Evolutionary conservation across 1,284 basidiomycete species (phyloP), one percentile per base, ranked within the genome.

Genomic region (Trichosporon ovoides): DNA sequence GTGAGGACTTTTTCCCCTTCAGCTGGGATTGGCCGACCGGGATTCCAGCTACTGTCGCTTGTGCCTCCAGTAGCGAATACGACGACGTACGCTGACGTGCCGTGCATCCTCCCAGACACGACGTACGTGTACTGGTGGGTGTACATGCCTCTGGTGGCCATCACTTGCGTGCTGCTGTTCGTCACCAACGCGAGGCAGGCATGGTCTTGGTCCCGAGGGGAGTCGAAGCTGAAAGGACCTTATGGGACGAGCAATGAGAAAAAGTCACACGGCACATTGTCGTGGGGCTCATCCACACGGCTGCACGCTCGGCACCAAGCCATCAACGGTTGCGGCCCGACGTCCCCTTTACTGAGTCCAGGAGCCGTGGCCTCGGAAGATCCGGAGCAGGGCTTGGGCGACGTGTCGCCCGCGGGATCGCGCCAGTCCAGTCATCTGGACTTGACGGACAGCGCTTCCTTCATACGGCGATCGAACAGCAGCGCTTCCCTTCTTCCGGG

Each of bases 1-100:
- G 80, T 93, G 67, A 91, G 90, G 73, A 87, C 89, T 0, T 83
- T 93, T 63, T 90, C 89, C 1, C 88, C 89, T 72, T 85, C 85
- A 2, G 84, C 86, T 77, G 87, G 86, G 35, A 84, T 96, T 37
- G 80, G 80, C 31, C 79, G 80, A 19, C 90, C 92, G 1, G 92
- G 91, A 22, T 90, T 94, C 71, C 89, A 93, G 62, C 81, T 96
- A 13, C 81, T 96, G 49, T 87, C 89, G 0, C 79, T 94, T 6
- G 77, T 81, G 14, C 80, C 84, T 34, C 81, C 83, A 1, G 56
- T 59, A 46, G 37, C 67, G 0, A 38, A 43, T 14, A 69, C 77
- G 60, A 74, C 63, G 66, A 79, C 78, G 61, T 66, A 69, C 63
- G 80, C 80, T 38, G 84, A 86, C 66, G 70, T 74, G 3, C 82